Percentiles rank a stretch among this genome's conserved stretches.
Conservation (phyloP, 371 early-diverging fungal genomes). For the Lichtheimia ramosa region DNA sequence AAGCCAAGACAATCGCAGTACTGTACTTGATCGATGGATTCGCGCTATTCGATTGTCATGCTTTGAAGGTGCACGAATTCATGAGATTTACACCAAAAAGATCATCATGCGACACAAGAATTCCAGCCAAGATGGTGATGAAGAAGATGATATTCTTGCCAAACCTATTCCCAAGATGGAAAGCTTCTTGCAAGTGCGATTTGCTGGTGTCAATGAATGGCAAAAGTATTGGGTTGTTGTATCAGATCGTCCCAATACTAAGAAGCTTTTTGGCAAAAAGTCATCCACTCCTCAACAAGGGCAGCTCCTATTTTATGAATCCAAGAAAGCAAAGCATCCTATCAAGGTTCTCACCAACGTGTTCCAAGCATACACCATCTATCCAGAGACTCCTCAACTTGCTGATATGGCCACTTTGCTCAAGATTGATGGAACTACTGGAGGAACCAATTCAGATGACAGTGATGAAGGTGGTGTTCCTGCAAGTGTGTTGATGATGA, state of each 20-base stretch:
- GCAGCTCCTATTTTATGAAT: conserved; percentile 59
- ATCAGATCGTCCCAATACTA: conserved; percentile 50
- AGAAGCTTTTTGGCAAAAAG: conserved; percentile 60
- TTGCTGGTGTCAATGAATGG: conserved; percentile 68
- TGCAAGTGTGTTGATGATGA: conserved; percentile 40
- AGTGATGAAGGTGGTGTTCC: conserved; percentile 14
- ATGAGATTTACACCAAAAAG: conserved; percentile 73
- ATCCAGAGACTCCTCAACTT: conserved; percentile 58
- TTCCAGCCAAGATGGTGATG: neutral
- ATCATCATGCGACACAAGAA: conserved; percentile 43
- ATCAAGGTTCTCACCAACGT: conserved; percentile 57
- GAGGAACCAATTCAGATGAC: conserved; percentile 10
- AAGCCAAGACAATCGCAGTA: conserved; percentile 10
- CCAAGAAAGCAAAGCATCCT: conserved; percentile 60
- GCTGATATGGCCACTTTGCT: conserved; percentile 40
- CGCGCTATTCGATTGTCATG: conserved; percentile 74
- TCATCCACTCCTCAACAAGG: conserved; percentile 43
- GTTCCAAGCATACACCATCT: conserved; percentile 72
- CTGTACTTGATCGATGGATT: conserved; percentile 45
- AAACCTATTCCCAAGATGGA: conserved; percentile 28
- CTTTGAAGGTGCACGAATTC: conserved; percentile 72
- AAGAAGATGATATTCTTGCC: conserved; percentile 1
- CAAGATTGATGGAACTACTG: conserved; percentile 43
- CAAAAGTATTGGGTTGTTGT: conserved; percentile 62
- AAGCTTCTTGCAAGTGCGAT: conserved; percentile 62